Conservation (phyloP, 2,329 filamentous ascomycete species). For the Colletotrichum ledebouriae region DNA sequence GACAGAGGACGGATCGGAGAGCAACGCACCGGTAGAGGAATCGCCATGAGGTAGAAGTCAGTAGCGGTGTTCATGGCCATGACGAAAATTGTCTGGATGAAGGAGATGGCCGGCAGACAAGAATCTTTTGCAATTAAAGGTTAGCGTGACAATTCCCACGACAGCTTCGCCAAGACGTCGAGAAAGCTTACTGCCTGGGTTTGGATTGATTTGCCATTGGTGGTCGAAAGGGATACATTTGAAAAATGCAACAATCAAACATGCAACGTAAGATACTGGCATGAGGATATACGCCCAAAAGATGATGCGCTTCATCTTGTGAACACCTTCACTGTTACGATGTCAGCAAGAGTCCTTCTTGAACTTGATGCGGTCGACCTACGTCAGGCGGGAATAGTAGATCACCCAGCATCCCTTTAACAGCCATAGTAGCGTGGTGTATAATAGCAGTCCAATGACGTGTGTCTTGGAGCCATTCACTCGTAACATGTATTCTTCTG, state of each 20-base stretch:
- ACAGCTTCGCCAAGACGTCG: rapidly evolving
- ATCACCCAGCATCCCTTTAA: conserved; percentile 65
- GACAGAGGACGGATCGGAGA: not conserved
- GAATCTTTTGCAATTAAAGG: not conserved
- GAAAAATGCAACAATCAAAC: conserved; percentile 55
- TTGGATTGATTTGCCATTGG: conserved; percentile 64
- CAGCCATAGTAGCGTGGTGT: conserved; percentile 64
- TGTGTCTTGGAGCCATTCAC: conserved; percentile 67
- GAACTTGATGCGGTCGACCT: conserved; percentile 40
- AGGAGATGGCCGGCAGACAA: conserved; percentile 23
- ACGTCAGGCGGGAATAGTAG: conserved; percentile 66
- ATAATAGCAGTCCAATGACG: conserved; percentile 64
- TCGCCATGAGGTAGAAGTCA: conserved; percentile 36
- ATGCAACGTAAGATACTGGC: conserved; percentile 29
- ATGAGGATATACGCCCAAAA: conserved; percentile 29
- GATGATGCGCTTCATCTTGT: conserved; percentile 30
- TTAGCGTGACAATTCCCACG: not conserved
- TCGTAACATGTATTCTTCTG: conserved; percentile 49
- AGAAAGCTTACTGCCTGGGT: conserved; percentile 8
- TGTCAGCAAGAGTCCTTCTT: not conserved
- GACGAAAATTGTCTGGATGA: conserved; percentile 31
- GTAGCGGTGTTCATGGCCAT: conserved; percentile 37
- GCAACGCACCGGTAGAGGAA: conserved; percentile 11
- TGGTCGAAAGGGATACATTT: conserved; percentile 57
- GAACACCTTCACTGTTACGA: conserved; percentile 13